Percentiles rank a stretch among this genome's conserved stretches.
Evolutionary conservation across 257 asterid species (phyloP).

Genomic region (Capsicum chinense): DNA sequence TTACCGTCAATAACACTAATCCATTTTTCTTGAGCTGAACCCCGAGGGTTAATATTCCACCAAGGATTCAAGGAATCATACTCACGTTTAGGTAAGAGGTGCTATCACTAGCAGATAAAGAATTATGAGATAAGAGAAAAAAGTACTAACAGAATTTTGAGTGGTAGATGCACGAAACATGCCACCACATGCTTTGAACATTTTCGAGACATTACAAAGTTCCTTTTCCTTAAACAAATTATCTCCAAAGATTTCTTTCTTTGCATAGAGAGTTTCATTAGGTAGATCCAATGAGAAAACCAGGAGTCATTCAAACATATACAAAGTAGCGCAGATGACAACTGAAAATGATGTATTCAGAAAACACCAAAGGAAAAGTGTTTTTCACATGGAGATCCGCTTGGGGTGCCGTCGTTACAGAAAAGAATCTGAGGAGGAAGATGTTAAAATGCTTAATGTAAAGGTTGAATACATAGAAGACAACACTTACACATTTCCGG

Average conservation of each 20-base stretch:
- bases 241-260: background rate
- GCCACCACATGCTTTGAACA: background rate
- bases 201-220: background rate
- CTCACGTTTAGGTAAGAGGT: background rate
- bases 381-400: background rate
- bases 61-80: constrained; percentile 17
- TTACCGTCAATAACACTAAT: background rate
- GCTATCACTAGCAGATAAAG: background rate
- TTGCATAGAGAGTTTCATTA: background rate
- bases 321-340: background rate
- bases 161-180: background rate
- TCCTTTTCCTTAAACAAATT: background rate
- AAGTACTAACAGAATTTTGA: background rate
- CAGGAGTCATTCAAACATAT: background rate
- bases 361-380: background rate
- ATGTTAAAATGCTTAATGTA: background rate
- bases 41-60: background rate
- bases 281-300: constrained; percentile 15
- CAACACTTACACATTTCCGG: background rate
- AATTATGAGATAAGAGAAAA: background rate
- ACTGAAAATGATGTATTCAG: background rate
- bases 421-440: background rate
- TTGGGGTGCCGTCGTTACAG: background rate
- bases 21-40: constrained; percentile 25
- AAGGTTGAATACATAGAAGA: constrained; percentile 8